Conservation (phyloP, 768 basidiomycete species). For the Sporobolomyces phaffii region DNA sequence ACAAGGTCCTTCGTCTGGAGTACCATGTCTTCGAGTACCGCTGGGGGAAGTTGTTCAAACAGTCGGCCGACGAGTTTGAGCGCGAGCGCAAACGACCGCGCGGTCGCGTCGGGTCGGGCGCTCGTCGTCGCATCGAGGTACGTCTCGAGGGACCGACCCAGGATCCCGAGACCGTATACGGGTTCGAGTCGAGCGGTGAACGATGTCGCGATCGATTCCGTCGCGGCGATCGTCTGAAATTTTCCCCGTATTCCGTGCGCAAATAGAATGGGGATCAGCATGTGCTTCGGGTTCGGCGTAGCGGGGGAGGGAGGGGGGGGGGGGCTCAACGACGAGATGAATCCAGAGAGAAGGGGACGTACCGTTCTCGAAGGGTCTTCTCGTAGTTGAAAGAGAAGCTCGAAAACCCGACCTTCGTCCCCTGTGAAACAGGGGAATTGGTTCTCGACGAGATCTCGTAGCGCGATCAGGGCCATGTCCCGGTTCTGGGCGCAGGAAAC, state of each 20-base stretch:
- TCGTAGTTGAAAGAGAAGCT: constrained; percentile 33
- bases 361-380: constrained; percentile 25
- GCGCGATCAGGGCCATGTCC: constrained; percentile 13
- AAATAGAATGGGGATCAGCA: neutral
- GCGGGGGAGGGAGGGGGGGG: neutral
- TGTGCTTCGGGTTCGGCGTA: too few species aligned
- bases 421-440: constrained; percentile 35
- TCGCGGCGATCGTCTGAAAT: constrained; percentile 32
- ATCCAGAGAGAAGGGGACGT: neutral
- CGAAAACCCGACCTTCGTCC: constrained; percentile 33
- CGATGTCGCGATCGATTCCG: constrained; percentile 30
- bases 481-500: neutral
- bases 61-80: constrained; percentile 33
- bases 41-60: constrained; percentile 35
- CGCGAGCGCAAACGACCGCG: constrained; percentile 30
- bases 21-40: constrained; percentile 42
- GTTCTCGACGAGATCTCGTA: constrained; percentile 38
- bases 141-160: constrained; percentile 13
- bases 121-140: neutral
- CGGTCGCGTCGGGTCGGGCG: neutral
- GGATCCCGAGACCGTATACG: constrained; percentile 36
- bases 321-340: too few species aligned
- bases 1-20: constrained; percentile 19
- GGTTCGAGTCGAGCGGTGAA: constrained; percentile 38
- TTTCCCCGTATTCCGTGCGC: neutral